phyloP scores from a whole-genome alignment of 1,284 basidiomycete genomes.

The Agroathelia rolfsii region DNA sequence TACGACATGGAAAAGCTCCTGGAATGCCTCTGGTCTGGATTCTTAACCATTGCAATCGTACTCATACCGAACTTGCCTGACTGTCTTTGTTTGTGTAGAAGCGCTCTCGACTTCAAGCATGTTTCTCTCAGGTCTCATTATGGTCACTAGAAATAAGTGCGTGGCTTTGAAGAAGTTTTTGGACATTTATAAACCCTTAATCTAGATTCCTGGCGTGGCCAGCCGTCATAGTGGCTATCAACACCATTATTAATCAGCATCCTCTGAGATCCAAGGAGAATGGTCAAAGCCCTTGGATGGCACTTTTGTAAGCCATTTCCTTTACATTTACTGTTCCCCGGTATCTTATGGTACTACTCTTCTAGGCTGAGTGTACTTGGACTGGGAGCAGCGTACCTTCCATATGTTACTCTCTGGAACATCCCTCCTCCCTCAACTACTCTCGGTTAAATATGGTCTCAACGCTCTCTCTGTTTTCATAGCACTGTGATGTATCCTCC shows the following conservation, averaged over 20 bases:
- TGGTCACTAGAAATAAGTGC: slow-evolving; percentile 70
- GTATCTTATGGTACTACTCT: too few species aligned
- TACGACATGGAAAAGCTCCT: slow-evolving; percentile 46
- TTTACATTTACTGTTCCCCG: too few species aligned
- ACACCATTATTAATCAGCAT: slow-evolving; percentile 56
- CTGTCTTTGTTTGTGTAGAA: slow-evolving; percentile 30
- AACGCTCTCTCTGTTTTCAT: too few species aligned
- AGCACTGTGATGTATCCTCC: too few species aligned
- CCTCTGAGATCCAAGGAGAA: slow-evolving; percentile 64
- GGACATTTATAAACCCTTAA: too few species aligned
- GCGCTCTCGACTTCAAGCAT: slow-evolving; percentile 51
- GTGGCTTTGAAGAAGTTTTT: slow-evolving; percentile 14
- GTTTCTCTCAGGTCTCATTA: slow-evolving; percentile 66
- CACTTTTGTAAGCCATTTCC: slow-evolving; percentile 43
- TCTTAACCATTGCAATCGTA: slow-evolving; percentile 1
- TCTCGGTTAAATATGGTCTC: too few species aligned
- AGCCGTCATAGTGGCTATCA: slow-evolving; percentile 51
- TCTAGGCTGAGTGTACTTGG: too few species aligned
- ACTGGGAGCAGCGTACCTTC: too few species aligned
- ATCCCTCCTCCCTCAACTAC: too few species aligned
- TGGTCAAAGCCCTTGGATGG: slow-evolving; percentile 38
- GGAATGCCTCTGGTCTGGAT: slow-evolving; percentile 38
- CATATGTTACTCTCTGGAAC: too few species aligned
- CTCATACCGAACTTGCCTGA: not conserved
- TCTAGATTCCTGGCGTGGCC: slow-evolving; percentile 66